phyloP scores from a whole-genome alignment of 106 monocot species.

The Acanthochlamys bracteata region DNA sequence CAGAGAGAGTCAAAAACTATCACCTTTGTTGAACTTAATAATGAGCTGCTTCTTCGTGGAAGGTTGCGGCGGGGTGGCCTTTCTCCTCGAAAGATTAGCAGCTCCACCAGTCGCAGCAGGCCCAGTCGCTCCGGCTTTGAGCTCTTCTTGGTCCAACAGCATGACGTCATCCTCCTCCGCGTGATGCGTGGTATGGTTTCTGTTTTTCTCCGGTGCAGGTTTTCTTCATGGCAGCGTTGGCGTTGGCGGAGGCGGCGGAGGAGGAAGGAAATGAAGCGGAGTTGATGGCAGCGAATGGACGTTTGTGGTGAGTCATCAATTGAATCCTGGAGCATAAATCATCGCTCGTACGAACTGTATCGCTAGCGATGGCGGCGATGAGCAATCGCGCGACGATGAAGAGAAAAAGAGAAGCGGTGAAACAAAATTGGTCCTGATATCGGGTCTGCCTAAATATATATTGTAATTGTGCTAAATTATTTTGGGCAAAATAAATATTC shows the following conservation, averaged over 20 bases:
- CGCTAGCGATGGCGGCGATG: conserved; percentile 46
- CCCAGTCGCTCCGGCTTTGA: conserved; percentile 11
- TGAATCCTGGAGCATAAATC: too few relatives aligned
- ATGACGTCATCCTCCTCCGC: conserved; percentile 17
- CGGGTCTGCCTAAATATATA: too few relatives aligned
- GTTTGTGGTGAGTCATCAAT: too few relatives aligned
- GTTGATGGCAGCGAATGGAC: too few relatives aligned
- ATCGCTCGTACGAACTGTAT: too few relatives aligned
- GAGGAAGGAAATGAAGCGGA: conserved; percentile 13
- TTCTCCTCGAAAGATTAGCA: conserved; percentile 65
- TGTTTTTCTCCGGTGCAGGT: conserved; percentile 46
- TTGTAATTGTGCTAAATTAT: too few relatives aligned
- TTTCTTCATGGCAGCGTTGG: conserved; percentile 50
- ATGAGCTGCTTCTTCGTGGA: too few relatives aligned
- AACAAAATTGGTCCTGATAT: too few relatives aligned
- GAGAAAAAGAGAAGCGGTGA: too few relatives aligned
- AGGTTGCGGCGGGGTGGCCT: conserved; percentile 61
- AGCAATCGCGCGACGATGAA: conserved; percentile 24
- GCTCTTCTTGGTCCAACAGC: conserved; percentile 39
- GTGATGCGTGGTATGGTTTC: too few relatives aligned
- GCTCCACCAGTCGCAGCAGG: conserved; percentile 23
- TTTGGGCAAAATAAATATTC: too few relatives aligned
- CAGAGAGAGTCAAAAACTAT: too few relatives aligned
- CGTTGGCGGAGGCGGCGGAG: background rate
- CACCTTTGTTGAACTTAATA: conserved; percentile 50